Base-by-base conservation (phyloP, 352 stramenopile species). In the Phytophthora citrophthora region DNA sequence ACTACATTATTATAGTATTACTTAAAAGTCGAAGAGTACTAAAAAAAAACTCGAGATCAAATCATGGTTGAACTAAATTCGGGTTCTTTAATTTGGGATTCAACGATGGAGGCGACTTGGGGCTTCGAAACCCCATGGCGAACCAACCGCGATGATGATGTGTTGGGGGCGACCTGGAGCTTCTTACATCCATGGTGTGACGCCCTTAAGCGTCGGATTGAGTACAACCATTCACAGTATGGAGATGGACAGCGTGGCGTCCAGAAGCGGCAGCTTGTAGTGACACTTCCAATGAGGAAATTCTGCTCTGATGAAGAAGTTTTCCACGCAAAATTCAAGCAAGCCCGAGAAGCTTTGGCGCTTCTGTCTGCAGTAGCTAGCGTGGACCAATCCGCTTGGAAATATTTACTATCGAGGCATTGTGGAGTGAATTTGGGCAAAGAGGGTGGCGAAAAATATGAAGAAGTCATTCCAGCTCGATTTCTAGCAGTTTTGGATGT, bases 371-470 rank as follows among this genome's bases (percentile, higher is more conserved):
- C 64, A 4, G 62, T 79, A 5, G 61, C 58, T 18, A 23, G 26
- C 18, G 52, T 64, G 3, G 62, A 76, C 32, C 29, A 78, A 26
- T 38, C 1, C 0, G 54, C 38, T n/a, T 79, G 66, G 70, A 70
- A 54, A 48, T 65, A 38, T 52, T 34, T 78, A 18, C 31, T 78
- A 8, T 32, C 58, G 12, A 55, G 68, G 39, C n/a, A 61, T 27
- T 78, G 70, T 31, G 24, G 34, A 12, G 36, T 48, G 13, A 7
- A 38, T 43, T 32, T 53, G 1, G 53, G 40, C 5, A 45, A 36
- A 53, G 8, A 27, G 15, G 53, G 53, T 11, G 24, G n/a, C 3
- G 31, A 55, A 3, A 27, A 38, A 3, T 55, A 41, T 27, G 54
- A 63, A 49, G 43, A 55, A 34, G 10, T 55, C 13, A 38, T 63